Percentiles rank a stretch among this genome's conserved stretches.
Conservation (phyloP, 805 yeast species). For the Monosporozyma yasuniensis region DNA sequence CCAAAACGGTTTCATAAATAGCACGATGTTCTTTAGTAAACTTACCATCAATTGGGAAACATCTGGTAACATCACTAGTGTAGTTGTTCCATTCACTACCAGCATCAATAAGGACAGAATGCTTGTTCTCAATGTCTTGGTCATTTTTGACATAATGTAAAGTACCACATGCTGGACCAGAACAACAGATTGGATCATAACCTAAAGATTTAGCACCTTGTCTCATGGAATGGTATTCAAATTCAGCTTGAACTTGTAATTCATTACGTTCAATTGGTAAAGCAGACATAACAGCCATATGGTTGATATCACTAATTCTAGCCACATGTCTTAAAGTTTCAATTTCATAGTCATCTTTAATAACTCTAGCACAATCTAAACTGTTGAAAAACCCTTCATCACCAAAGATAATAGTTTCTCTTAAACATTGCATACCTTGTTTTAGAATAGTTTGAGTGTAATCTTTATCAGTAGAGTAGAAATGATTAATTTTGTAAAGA, state of each 20-base stretch:
- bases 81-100: conserved; percentile 96
- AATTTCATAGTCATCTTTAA: conserved; percentile 79
- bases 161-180: conserved; percentile 87
- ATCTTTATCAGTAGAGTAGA: conserved; percentile 49
- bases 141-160: conserved; percentile 85
- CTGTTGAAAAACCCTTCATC: conserved; percentile 55
- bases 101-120: conserved; percentile 79
- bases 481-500: background rate
- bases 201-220: conserved; percentile 87
- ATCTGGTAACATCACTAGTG: conserved; percentile 89
- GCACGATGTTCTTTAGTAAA: conserved; percentile 84
- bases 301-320: conserved; percentile 78
- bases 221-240: conserved; percentile 83
- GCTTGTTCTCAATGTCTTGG: conserved; percentile 46
- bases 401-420: conserved; percentile 30
- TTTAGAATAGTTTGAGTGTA: conserved; percentile 12
- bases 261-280: conserved; percentile 80
- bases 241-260: conserved; percentile 92
- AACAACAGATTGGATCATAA: conserved; percentile 92
- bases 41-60: conserved; percentile 85
- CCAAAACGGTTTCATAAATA: conserved; percentile 67
- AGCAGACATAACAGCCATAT: conserved; percentile 87
- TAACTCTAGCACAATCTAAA: conserved; percentile 76
- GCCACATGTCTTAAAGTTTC: conserved; percentile 72
- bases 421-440: background rate